These are phyloP conservation scores for Incumbomyces delicatus DNA, from an alignment of 2,329 filamentous ascomycete genomes.

Conservation along the genomic window DNA sequence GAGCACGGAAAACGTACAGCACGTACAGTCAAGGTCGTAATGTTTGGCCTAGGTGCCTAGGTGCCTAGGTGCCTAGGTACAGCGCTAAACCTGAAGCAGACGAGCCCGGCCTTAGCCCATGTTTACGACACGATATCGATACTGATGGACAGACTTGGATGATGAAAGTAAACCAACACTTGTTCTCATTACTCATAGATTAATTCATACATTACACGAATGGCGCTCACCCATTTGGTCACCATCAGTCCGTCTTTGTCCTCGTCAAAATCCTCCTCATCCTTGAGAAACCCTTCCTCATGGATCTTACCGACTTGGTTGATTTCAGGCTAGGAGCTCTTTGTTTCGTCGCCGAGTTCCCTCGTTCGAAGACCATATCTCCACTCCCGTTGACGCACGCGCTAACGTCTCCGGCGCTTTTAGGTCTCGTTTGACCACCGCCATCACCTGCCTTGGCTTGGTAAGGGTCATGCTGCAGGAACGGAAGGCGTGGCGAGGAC, in stretches of 20 bases:
- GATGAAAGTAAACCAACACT: too few relatives aligned
- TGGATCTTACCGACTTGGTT: constrained; percentile 1
- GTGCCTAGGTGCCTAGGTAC: too few relatives aligned
- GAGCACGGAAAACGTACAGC: too few relatives aligned
- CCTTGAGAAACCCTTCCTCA: constrained; percentile 1
- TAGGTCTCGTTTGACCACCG: background rate
- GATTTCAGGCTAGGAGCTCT: constrained; percentile 1
- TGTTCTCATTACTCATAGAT: too few relatives aligned
- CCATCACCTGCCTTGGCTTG: background rate
- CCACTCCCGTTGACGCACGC: background rate
- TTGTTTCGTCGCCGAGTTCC: background rate
- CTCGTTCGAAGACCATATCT: background rate
- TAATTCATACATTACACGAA: too few relatives aligned
- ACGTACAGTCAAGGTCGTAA: too few relatives aligned
- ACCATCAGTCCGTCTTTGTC: background rate
- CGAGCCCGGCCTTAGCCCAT: too few relatives aligned
- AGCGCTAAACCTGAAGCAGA: too few relatives aligned
- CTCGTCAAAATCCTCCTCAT: background rate
- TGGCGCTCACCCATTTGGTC: too few relatives aligned
- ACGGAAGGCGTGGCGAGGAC: background rate
- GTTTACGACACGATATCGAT: too few relatives aligned
- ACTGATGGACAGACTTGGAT: too few relatives aligned
- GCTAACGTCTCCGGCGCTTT: background rate
- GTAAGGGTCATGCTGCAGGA: constrained; percentile 1
- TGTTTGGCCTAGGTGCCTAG: too few relatives aligned